Evolutionary conservation across 768 basidiomycete species (phyloP).

Genomic region (Hygrocybe coccinea): DNA sequence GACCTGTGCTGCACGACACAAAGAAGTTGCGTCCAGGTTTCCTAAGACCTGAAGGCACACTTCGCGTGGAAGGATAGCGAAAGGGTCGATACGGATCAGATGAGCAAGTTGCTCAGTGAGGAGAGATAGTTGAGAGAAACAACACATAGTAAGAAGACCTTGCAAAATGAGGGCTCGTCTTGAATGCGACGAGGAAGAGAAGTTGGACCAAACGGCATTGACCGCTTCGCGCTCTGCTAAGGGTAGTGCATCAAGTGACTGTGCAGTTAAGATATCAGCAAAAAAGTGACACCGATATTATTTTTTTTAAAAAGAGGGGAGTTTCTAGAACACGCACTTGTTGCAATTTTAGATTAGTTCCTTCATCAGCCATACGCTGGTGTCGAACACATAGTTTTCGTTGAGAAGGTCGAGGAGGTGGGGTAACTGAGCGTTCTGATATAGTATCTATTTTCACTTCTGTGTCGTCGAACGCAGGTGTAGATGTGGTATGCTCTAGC

Average conservation of each 20-base stretch:
- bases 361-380: constrained; percentile 95
- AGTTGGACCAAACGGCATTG: constrained; percentile 92
- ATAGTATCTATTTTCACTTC: constrained; percentile 10
- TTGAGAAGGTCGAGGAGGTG: constrained; percentile 30
- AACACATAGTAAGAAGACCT: constrained; percentile 98
- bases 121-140: constrained; percentile 95
- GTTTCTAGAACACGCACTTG: constrained; percentile 49
- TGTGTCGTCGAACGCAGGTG: constrained; percentile 4
- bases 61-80: constrained; percentile 85
- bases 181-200: constrained; percentile 89
- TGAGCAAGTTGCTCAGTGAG: constrained; percentile 87
- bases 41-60: constrained; percentile 81
- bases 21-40: constrained; percentile 86
- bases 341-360: constrained; percentile 87
- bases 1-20: constrained; percentile 92
- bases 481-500: background rate
- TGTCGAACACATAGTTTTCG: constrained; percentile 89
- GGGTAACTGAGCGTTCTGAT: constrained; percentile 31
- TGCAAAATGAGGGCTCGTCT: constrained; percentile 91
- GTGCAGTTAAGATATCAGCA: constrained; percentile 4
- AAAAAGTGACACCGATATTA: too few species aligned
- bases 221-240: constrained; percentile 82
- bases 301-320: too few species aligned
- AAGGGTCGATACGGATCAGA: constrained; percentile 94
- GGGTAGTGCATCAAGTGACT: constrained; percentile 90